Evolutionary conservation across 2,329 filamentous ascomycete genomes (phyloP).

Genomic region (Penicillium sp.): DNA sequence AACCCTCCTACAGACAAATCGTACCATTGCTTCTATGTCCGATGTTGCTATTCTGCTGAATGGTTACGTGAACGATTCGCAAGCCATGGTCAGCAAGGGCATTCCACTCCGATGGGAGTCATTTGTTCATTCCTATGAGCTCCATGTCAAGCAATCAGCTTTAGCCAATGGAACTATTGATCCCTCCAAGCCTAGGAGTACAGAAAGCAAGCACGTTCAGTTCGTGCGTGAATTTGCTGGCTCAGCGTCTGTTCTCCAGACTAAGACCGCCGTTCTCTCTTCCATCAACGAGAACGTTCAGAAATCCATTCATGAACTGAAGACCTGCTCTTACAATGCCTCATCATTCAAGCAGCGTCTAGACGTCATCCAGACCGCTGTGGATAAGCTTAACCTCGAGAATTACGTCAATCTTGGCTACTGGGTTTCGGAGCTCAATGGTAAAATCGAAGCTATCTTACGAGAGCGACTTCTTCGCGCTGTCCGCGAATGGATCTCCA

Average conservation of each 20-base stretch:
- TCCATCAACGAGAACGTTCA: conserved; percentile 79
- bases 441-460: conserved; percentile 77
- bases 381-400: conserved; percentile 95
- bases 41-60: conserved; percentile 85
- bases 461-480: conserved; percentile 81
- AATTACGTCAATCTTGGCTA: conserved; percentile 90
- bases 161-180: conserved; percentile 62
- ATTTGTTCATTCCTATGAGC: conserved; percentile 93
- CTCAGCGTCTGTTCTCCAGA: conserved; percentile 82
- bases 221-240: conserved; percentile 93
- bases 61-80: conserved; percentile 89
- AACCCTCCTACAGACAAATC: conserved; percentile 83
- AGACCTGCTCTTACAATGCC: conserved; percentile 78
- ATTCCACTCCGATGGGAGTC: conserved; percentile 94
- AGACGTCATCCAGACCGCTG: conserved; percentile 83
- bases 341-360: conserved; percentile 77
- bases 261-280: conserved; percentile 76
- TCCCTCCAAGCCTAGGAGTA: conserved; percentile 56
- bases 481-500: conserved; percentile 80
- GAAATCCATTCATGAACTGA: conserved; percentile 78
- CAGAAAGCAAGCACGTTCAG: conserved; percentile 91
- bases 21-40: conserved; percentile 79
- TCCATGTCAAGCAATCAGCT: conserved; percentile 70
- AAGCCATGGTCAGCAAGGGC: conserved; percentile 79
- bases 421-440: conserved; percentile 88